Evolutionary conservation across 768 basidiomycete genomes (phyloP), one percentile per base, ranked within the genome.

Genomic region (Amyloporia xantha): DNA sequence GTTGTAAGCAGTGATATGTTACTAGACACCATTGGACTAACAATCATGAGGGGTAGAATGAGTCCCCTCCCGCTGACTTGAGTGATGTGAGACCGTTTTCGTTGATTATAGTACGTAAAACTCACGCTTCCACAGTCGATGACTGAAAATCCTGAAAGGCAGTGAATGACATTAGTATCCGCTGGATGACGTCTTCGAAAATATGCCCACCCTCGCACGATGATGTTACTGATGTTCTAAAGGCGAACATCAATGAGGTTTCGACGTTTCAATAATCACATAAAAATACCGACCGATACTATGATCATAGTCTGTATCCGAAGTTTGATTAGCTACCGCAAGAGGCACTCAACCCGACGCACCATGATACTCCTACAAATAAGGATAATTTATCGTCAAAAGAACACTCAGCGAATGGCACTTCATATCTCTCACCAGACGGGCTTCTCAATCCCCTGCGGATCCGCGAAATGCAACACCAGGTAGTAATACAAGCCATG

Each of bases 291-390:
- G 4, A 53, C 55, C 17, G 47, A 33, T 4, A 56, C 47, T 5
- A 56, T 51, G 49, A 56, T 51, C 55, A 56, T 53, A 3, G 37
- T 26, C 55, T 56, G 27, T n/a, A n/a, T n/a, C n/a, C n/a, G n/a
- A n/a, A n/a, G n/a, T n/a, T n/a, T n/a, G n/a, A n/a, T n/a, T n/a
- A n/a, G n/a, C n/a, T n/a, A n/a, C n/a, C n/a, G n/a, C n/a, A n/a
- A n/a, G n/a, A n/a, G n/a, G n/a, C n/a, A n/a, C n/a, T 10, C 38
- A 35, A 41, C 10, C 12, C 9, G 5, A 40, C 49, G 11, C 20
- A 50, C 49, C 49, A 44, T 33, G 23, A 50, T 39, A 40, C 49
- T 39, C 49, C 49, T 50, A 28, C 17, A 44, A 4, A 4, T 20
- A 33, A 15, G 15, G 7, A n/a, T n/a, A n/a, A n/a, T n/a, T n/a